Conservation (phyloP, 1,284 basidiomycete genomes). For the Pyrrhoderma lamaoense region DNA sequence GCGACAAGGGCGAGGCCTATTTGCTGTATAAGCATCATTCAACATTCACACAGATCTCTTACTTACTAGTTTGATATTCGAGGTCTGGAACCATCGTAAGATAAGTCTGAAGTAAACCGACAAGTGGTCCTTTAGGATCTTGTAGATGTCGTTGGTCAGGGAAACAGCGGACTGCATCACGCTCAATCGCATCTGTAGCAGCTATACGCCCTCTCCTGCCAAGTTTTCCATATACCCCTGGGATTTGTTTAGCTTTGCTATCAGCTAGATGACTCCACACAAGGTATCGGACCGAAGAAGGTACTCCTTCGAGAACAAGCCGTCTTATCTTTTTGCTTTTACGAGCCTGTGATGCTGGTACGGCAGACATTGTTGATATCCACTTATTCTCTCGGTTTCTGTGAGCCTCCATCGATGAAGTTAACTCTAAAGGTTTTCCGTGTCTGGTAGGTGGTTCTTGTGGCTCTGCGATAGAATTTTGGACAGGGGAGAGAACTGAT, state of each 20-base stretch:
- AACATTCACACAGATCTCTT: slow-evolving; percentile 11
- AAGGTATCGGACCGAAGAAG: slow-evolving; percentile 75
- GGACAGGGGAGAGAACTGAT: slow-evolving; percentile 16
- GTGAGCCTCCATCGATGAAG: slow-evolving; percentile 39
- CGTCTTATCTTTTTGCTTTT: slow-evolving; percentile 84
- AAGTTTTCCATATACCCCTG: slow-evolving; percentile 65
- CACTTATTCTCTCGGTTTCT: slow-evolving; percentile 69
- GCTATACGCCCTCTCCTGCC: slow-evolving; percentile 49
- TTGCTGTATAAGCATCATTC: slow-evolving; percentile 21
- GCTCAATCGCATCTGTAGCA: slow-evolving; percentile 50
- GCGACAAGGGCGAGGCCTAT: slow-evolving; percentile 70
- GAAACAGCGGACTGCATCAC: slow-evolving; percentile 49
- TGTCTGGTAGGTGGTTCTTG: slow-evolving; percentile 12
- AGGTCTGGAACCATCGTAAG: slow-evolving; percentile 76
- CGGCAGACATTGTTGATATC: slow-evolving; percentile 59
- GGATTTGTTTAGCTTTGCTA: slow-evolving; percentile 59
- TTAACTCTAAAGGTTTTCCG: slow-evolving; percentile 10
- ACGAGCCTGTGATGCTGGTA: slow-evolving; percentile 55
- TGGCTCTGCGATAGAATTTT: slow-evolving; percentile 3
- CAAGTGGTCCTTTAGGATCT: slow-evolving; percentile 44
- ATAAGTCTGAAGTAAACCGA: slow-evolving; percentile 63
- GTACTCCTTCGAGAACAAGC: slow-evolving; percentile 75
- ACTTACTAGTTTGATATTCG: slow-evolving; percentile 53
- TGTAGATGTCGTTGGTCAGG: slow-evolving; percentile 47
- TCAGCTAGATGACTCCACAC: slow-evolving; percentile 82